A percentile compares a stretch with the other conserved stretches of the same genome.
Evolutionary conservation across 208 protist species (phyloP).

Genomic region (Acanthamoeba royreba): DNA sequence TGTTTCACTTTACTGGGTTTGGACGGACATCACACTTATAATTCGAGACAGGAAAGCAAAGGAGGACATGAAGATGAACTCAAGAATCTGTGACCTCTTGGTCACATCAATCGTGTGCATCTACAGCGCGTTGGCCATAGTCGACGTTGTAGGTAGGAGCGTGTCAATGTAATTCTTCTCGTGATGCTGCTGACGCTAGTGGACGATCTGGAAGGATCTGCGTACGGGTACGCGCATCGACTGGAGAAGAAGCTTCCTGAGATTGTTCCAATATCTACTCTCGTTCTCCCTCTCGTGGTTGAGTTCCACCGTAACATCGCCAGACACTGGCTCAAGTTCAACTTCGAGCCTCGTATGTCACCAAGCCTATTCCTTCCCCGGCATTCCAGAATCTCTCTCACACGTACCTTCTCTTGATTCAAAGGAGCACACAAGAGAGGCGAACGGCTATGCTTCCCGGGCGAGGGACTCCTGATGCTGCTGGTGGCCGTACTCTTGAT

Average conservation of each 20-base stretch:
- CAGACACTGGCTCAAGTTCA: not conserved
- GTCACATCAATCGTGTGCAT: not conserved
- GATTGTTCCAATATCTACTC: not conserved
- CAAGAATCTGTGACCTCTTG: not conserved
- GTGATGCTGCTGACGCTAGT: not conserved
- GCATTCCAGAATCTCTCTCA: not conserved
- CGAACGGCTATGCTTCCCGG: not conserved
- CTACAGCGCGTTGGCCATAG: not conserved
- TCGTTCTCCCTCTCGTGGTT: not conserved
- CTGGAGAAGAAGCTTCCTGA: not conserved
- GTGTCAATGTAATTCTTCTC: not conserved
- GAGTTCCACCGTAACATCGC: conserved; percentile 9
- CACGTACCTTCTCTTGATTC: not conserved
- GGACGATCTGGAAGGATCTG: not conserved
- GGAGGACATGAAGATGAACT: conserved; percentile 11
- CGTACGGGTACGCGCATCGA: not conserved
- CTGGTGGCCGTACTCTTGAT: not conserved
- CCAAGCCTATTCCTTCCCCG: no score
- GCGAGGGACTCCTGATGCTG: not conserved
- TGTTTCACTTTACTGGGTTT: not conserved
- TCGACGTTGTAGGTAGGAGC: not conserved
- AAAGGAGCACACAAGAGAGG: not conserved
- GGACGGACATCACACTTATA: not conserved
- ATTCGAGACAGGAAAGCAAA: not conserved
- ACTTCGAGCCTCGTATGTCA: not conserved